These are phyloP conservation scores for Phytophthora litchii DNA, from an alignment of 352 stramenopile genomes.

Conservation along the genomic window DNA sequence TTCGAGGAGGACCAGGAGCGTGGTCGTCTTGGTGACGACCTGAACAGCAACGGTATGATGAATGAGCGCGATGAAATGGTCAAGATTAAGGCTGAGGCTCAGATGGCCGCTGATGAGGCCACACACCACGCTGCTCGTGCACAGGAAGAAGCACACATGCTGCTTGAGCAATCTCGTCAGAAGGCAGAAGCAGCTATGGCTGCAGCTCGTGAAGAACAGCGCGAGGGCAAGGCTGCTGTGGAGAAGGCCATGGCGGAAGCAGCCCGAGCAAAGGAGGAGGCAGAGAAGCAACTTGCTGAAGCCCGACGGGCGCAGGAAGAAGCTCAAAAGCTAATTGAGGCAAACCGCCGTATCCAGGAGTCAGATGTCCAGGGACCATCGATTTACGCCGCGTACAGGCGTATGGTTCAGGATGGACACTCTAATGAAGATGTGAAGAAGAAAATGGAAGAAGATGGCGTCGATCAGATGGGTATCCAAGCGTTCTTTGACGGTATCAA, in stretches of 20 bases:
- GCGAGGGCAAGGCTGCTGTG: conserved; percentile 82
- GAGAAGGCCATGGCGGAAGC: conserved; percentile 87
- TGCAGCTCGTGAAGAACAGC: conserved; percentile 77
- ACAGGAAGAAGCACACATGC: conserved; percentile 75
- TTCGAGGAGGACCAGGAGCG: conserved; percentile 77
- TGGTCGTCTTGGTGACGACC: conserved; percentile 58
- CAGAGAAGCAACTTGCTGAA: conserved; percentile 80
- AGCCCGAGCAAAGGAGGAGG: conserved; percentile 76
- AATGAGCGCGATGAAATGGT: conserved; percentile 85
- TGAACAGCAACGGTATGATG: conserved; percentile 65
- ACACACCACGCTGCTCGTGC: conserved; percentile 67
- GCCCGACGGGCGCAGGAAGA: conserved; percentile 78
- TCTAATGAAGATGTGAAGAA: conserved; percentile 72
- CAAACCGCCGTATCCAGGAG: conserved; percentile 84
- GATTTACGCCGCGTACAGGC: conserved; percentile 66
- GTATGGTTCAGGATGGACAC: conserved; percentile 75
- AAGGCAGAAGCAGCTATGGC: conserved; percentile 87
- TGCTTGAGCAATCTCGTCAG: conserved; percentile 77
- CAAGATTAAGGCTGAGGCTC: conserved; percentile 82
- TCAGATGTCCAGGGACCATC: conserved; percentile 51
- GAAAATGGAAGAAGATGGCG: conserved; percentile 78
- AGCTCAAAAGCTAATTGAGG: conserved; percentile 83
- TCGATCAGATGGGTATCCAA: conserved; percentile 73
- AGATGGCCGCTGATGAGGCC: conserved; percentile 83
- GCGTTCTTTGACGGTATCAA: conserved; percentile 88